Evolutionary conservation across 768 basidiomycete species (phyloP), one percentile per base, ranked within the genome.

Genomic region (Pulveroboletus ravenelii): DNA sequence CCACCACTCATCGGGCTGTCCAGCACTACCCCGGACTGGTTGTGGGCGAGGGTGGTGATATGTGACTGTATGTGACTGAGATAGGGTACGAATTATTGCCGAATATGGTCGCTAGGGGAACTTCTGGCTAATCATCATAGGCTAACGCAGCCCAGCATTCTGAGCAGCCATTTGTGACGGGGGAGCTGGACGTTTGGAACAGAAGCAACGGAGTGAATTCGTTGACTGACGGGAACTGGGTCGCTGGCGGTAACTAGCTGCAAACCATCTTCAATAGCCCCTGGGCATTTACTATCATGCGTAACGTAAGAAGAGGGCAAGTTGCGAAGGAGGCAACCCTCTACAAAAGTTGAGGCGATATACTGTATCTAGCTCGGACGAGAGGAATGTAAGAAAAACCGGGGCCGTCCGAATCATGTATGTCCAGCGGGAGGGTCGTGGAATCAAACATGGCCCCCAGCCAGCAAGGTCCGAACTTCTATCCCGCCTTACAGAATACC

Each of bases 291-390:
- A 88, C 85, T 88, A 40, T 9, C 32, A 6, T 47, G 31, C 13
- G 23, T 43, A 32, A 43, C 36, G 20, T 23, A 23, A 23, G 41
- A 48, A 45, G 6, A 18, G 34, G 34, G 48, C 31, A 5, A 45
- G 18, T 17, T 29, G 23, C 12, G 25, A 14, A 47, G 20, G 77
- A 50, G 75, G 68, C 51, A 91, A 71, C 20, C 88, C 88, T 65
- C n/a, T n/a, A n/a, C 85, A 85, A 58, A 90, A 90, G 71, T 90
- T 89, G 59, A 79, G 63, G 32, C 82, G 77, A 63, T 87, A 89
- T 53, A 83, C 55, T 32, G 88, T 58, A 3, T 85, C 89, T 23
- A 23, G 20, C 20, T 23, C 20, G 20, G 20, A 23, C 0, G 81
- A 74, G 23, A 74, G 43, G 14, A 82, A 50, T 2, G 80, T 23